Evolutionary conservation across 495 filamentous ascomycete genomes (phyloP), one percentile per base, ranked within the genome.

Genomic region (Hypoxylon lienhwacheense): DNA sequence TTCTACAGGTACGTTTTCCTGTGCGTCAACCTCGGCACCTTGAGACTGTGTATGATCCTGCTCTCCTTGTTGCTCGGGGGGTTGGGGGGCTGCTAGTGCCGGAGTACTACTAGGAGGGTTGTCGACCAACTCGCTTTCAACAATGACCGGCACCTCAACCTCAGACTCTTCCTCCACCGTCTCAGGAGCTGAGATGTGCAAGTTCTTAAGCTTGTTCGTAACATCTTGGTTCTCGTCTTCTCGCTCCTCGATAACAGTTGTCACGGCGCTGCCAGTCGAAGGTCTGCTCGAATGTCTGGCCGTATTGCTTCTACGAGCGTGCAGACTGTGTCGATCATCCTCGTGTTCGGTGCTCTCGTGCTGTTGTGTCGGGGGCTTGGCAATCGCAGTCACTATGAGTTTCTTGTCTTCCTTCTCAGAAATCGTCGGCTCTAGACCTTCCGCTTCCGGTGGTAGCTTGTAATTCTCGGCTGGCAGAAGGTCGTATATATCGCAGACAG

Each of bases 391-490:
- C 55, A 55, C 61, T 28, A 56, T 56, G 16, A 64, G 64, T 40
- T 74, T 68, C 42, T 69, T 66, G 1, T 69, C 66, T 33, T 65
- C 65, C 22, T 61, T 64, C 35, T 57, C 58, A n/a, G 47, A 28
- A 15, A 37, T 26, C 16, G 53, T n/a, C 5, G 56, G 53, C 45
- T 85, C 77, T 1, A 88, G 63, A 8, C 90, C 92, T 65, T 97
- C 93, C 2, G 95, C 95, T 66, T 97, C 91, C 8, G 86, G 81
- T 1, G 93, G 92, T 41, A 98, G 84, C 32, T 95, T 97, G 70
- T 96, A 95, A 65, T 91, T 96, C 67, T 97, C 93, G 46, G 89
- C 83, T 1, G 89, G 90, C 35, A 98, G 85, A 21, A 97, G 80
- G 31, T 82, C 80, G 69, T 96, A 97, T 59, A 82, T 78, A 63